phyloP scores from a whole-genome alignment of 495 filamentous ascomycete species.

The Xylaria castorea region DNA sequence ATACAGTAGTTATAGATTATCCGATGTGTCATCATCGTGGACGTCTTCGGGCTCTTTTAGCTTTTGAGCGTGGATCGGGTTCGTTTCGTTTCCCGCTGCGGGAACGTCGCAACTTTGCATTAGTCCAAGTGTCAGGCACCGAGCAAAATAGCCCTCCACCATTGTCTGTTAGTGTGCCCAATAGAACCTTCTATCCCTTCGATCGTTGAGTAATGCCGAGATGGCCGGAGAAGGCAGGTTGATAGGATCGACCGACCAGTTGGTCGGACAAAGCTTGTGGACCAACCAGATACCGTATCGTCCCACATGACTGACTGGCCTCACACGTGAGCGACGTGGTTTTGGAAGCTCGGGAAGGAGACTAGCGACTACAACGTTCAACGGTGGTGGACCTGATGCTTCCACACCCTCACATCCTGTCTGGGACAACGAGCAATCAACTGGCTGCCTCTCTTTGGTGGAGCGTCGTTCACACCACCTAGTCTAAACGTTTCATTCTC shows the following conservation, averaged over 20 bases:
- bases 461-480: conserved; percentile 32
- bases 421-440: conserved; percentile 14
- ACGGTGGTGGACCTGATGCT: conserved; percentile 26
- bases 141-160: conserved; percentile 10
- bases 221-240: conserved; percentile 38
- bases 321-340: conserved; percentile 22
- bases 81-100: conserved; percentile 28
- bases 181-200: conserved; percentile 25
- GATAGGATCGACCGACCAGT: conserved; percentile 24
- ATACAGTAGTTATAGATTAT: neutral
- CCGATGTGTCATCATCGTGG: neutral
- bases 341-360: conserved; percentile 20
- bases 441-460: conserved; percentile 35
- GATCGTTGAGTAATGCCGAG: conserved; percentile 39
- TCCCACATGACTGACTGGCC: conserved; percentile 40
- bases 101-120: conserved; percentile 40
- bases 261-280: conserved; percentile 15
- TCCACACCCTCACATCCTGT: conserved; percentile 22
- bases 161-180: conserved; percentile 27
- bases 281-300: conserved; percentile 39
- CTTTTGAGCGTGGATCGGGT: conserved; percentile 9
- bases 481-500: conserved; percentile 44
- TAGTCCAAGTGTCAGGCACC: conserved; percentile 29
- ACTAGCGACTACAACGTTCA: conserved; percentile 43
- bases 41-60: neutral